Base-by-base conservation (phyloP, 2,329 filamentous ascomycete genomes). In the Colletotrichum costaricense region DNA sequence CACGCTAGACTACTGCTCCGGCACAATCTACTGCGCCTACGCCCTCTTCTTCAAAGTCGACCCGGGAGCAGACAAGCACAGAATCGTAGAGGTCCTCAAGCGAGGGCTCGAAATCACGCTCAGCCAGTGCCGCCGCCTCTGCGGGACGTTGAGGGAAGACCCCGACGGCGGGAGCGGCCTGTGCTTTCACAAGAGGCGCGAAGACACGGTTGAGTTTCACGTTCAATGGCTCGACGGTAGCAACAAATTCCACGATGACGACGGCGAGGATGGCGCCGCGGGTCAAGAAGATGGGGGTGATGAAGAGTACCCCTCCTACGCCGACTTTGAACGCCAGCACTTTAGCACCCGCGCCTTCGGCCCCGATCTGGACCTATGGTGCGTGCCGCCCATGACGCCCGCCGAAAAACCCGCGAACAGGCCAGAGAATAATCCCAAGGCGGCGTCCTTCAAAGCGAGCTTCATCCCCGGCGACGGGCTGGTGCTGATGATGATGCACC, bases 141-240 rank as follows among this genome's bases (percentile, higher is more conserved):
- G 80, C 19, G 81, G 84, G 1, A 81, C 77, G 2, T 83, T 86
- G 54, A 83, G 85, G 65, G 79, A 80, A 57, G 79, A 86, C 26
- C 59, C 77, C 0, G 63, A 74, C 0, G 81, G 19, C 8, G 7
- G 81, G 3, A 82, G 80, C 14, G 79, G 84, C 58, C 83, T 79
- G 0, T 84, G 84, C 56, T 77, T 79, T 6, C 85, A 82, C 73
- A 49, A 49, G 42, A 49, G 19, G 42, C 42, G 42, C 8, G 19
- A 22, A 9, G 42, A 49, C 42, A 22, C 19, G 42, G 42, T 49
- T 19, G 42, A 49, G 42, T 49, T 49, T 4, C 42, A 49, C 42
- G 42, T 49, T 3, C 42, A 49, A 11, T 49, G 42, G 42, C 42
- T 49, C 8, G 42, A 49, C 2, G 38, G 6, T 1, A 3, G 5